Conservation (phyloP, 1,139 yeast genomes). For the Debaryomycetaceae sp. region DNA sequence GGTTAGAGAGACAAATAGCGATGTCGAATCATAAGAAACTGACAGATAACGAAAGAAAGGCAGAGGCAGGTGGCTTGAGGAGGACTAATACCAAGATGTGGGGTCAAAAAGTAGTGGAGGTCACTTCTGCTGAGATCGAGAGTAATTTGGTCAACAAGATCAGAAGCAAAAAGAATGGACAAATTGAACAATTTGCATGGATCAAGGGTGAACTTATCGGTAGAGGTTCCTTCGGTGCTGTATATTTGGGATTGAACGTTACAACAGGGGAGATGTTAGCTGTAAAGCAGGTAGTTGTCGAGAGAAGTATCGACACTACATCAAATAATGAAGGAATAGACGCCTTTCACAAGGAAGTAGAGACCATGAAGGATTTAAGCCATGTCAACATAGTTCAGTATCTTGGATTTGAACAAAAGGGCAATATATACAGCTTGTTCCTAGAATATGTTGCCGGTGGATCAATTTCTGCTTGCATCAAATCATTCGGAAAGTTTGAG, state of each 20-base stretch:
- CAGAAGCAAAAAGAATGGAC: constrained; percentile 58
- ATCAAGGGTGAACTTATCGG: constrained; percentile 97
- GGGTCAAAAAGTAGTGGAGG: constrained; percentile 94
- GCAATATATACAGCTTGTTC: constrained; percentile 75
- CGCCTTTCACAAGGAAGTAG: constrained; percentile 87
- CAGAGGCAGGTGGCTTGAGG: constrained; percentile 29
- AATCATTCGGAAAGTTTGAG: constrained; percentile 82
- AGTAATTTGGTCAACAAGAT: constrained; percentile 56
- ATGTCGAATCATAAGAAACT: background rate
- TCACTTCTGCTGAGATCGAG: constrained; percentile 68
- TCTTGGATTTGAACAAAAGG: constrained; percentile 82
- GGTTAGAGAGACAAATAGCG: constrained; percentile 29
- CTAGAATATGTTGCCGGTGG: constrained; percentile 98
- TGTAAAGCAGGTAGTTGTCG: constrained; percentile 87
- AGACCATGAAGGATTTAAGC: constrained; percentile 89
- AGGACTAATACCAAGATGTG: constrained; percentile 92
- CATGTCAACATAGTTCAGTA: constrained; percentile 95
- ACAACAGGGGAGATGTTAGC: constrained; percentile 99
- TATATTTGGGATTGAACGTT: constrained; percentile 85
- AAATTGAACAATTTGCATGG: constrained; percentile 90
- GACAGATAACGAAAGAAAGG: constrained; percentile 1
- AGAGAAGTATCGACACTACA: constrained; percentile 29
- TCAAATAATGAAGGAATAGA: constrained; percentile 57
- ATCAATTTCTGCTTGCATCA: constrained; percentile 81
- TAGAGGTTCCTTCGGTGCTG: constrained; percentile 96